Evolutionary conservation across 2,329 filamentous ascomycete species (phyloP), one percentile per base, ranked within the genome.

Genomic region (Periconia sp.): DNA sequence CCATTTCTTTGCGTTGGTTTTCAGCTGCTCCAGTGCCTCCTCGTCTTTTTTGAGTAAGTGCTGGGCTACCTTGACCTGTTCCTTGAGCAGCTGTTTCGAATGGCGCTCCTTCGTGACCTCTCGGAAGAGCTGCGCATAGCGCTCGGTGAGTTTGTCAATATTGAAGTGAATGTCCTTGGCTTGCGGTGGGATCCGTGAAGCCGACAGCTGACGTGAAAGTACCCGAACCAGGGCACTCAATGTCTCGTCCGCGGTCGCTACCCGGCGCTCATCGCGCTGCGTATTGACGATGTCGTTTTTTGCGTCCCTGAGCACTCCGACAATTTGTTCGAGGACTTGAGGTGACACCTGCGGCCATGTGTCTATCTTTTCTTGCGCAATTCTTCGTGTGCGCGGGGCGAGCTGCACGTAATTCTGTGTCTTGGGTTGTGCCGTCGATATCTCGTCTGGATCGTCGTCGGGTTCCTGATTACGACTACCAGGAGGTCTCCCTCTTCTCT

Each of bases 171-270:
- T 72, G 6, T 71, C 75, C 38, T 68, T 68, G 29, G 69, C 69
- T 3, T 78, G 74, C 0, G 81, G 82, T 1, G 86, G 86, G 59
- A 89, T 88, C n/a, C 84, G 84, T 37, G 87, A 73, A 23, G 77
- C 78, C 12, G 74, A 67, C 5, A 89, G 70, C 57, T 84, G 85
- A 34, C 73, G 77, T 24, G 78, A 69, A 23, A 89, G 73, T 37
- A 78, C 78, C 28, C 76, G 75, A 6, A 81, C 71, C 18, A 86
- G 75, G 26, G 74, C 73, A 25, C 77, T 73, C 5, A 89, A 72
- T 16, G 80, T 80, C 2, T 77, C 70, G 7, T 81, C 72, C 8
- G 83, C 82, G 43, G 83, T 76, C 12, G 75, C 72, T 44, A 78
- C 73, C 45, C 66, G 71, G 22, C 66, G 66, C 39, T 72, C 69